Evolutionary conservation across 2,329 filamentous ascomycete genomes (phyloP).

Genomic region (Claviceps humidiphila): DNA sequence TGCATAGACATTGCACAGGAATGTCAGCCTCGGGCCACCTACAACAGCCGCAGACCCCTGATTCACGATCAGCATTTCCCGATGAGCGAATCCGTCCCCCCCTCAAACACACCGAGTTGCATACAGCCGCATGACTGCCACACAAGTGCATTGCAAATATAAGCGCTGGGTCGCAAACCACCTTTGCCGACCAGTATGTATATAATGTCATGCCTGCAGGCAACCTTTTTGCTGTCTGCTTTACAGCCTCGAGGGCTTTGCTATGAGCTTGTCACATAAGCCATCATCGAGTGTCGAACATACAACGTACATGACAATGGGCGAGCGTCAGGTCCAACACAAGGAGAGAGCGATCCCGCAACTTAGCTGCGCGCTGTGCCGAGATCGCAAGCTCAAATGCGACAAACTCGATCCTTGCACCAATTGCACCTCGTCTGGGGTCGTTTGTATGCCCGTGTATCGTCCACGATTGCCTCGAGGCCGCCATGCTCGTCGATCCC

Average conservation of each 20-base stretch:
- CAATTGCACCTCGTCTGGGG: conserved; percentile 8
- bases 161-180: background rate
- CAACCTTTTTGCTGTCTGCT: background rate
- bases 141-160: background rate
- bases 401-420: conserved; percentile 12
- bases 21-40: conserved; percentile 1
- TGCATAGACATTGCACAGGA: background rate
- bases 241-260: background rate
- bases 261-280: background rate
- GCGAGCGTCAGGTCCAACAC: conserved; percentile 1
- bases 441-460: conserved; percentile 8
- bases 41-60: background rate
- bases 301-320: background rate
- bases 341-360: conserved; percentile 6
- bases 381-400: conserved; percentile 12
- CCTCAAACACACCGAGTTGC: background rate
- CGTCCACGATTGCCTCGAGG: conserved; percentile 8
- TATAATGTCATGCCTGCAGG: conserved; percentile 1
- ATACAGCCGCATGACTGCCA: background rate
- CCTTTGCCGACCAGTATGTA: background rate
- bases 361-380: conserved; percentile 8
- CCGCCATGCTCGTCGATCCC: conserved; percentile 8
- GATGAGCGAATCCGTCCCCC: background rate
- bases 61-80: background rate
- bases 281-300: background rate